Evolutionary conservation across 2,329 filamentous ascomycete species (phyloP), one percentile per base, ranked within the genome.

Genomic region (Cladosporium cucumerinum): DNA sequence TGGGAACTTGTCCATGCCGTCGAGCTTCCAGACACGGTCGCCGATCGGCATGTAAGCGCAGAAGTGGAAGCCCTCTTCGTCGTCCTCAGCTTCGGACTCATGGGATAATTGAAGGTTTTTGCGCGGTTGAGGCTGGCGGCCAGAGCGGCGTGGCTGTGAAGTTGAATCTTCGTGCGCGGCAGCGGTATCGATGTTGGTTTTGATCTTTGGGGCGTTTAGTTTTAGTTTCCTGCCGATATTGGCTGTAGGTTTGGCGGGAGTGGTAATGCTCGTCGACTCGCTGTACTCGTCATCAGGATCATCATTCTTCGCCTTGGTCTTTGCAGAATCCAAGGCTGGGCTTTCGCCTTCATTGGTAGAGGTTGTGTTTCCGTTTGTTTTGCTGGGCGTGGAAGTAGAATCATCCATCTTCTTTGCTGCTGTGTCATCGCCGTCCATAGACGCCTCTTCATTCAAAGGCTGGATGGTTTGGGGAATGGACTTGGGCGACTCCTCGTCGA

Each of bases 1-100:
- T 3, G 92, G 94, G 68, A 88, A 86, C 49, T 81, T 81, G 74
- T 93, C 87, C 25, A 97, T 81, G 5, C 94, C 94, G 76, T 98
- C 94, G 5, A 98, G 86, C 75, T 93, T 91, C 92, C 92, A 97
- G 16, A 97, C 85, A 64, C 86, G 81, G 2, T 86, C 88, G n/a
- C 85, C 82, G 16, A 87, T 85, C 2, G 92, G 91, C 32, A 97
- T 87, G 73, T 94, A 97, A 7, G 93, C 93, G 68, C 96, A 89
- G 76, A 95, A 98, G 74, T 98, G 94, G 73, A 89, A 95, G 0
- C 86, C 88, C 14, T 85, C 83, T 7, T 84, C 79, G n/a, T 78
- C 76, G 14, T 78, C 79, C 12, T 30, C 49, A 30, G 32, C 10
- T 36, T 77, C 78, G 36, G 79, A 78, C 46, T 81, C 48, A 75